Evolutionary conservation across 768 basidiomycete species (phyloP), one percentile per base, ranked within the genome.

Genomic region (Leccinellum luteum): DNA sequence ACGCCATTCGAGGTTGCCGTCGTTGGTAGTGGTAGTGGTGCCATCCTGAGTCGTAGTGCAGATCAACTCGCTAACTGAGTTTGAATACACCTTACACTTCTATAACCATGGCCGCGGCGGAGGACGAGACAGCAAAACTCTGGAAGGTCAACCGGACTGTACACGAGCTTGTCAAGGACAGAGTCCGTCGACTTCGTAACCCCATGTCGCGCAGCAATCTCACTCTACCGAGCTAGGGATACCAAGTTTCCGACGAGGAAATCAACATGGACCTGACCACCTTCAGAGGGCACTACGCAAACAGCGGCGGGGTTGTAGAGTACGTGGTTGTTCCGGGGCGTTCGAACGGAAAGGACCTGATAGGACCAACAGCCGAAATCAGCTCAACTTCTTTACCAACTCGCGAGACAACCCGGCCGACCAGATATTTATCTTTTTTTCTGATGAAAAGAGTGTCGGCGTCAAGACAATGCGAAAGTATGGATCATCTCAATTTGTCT

Each of bases 401-500:
- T 84, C 85, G 15, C 77, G 78, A 57, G 75, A 78, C 13, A 87
- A 90, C 63, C 78, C 84, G 25, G 73, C 75, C 9, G 87, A 94
- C 65, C 89, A 91, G 72, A 92, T 99, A 66, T 98, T 92, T 65
- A 79, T 98, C 19, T 98, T 91, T 73, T 99, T 96, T 75, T 87
- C 93, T n/a, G 94, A 95, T 48, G 97, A 98, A 74, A 84, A 79
- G 72, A 93, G 92, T 66, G 97, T 98, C 7, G 92, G 94, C 58
- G 94, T 98, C 45, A 96, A 97, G 74, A 93, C 94, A 4, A 98
- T 98, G 93, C 81, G 94, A 77, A 96, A 94, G 96, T 97, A 72
- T 54, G 89, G 30, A 51, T 30, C 30, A 50, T 55, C 34, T 17
- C 43, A 23, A 35, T 28, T n/a, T 25, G 8, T 50, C 27, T 30